These are phyloP conservation scores for Colletotrichum higginsianum DNA, from an alignment of 2,329 filamentous ascomycete species.

Conservation along the genomic window DNA sequence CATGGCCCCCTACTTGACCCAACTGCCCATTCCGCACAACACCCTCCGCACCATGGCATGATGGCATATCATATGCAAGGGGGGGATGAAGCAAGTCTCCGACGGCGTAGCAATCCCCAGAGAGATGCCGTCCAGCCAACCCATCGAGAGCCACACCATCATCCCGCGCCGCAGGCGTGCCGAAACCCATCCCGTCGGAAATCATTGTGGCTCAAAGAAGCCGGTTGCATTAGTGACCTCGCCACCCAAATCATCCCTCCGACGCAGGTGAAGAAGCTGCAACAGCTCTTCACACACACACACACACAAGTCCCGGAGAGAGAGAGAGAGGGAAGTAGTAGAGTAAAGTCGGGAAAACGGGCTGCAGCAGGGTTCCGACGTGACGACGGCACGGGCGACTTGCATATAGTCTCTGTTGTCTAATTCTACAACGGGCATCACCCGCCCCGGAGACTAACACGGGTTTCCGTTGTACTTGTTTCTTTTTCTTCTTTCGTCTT, in stretches of 20 bases:
- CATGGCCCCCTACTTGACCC: no score
- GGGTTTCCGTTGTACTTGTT: neutral
- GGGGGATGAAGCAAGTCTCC: neutral
- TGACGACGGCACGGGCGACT: no score
- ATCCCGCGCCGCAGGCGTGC: neutral
- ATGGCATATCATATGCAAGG: no score
- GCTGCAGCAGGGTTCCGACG: neutral
- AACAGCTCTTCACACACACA: constrained; percentile 2
- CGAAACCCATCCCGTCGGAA: constrained; percentile 5
- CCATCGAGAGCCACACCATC: neutral
- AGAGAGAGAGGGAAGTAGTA: no score
- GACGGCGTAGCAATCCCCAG: neutral
- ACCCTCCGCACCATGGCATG: no score
- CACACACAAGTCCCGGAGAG: no score
- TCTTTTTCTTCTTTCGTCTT: neutral
- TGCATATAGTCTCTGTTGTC: no score
- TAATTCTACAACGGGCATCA: no score
- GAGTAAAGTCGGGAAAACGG: no score
- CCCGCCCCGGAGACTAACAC: no score
- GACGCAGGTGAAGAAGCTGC: neutral
- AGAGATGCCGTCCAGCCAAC: no score
- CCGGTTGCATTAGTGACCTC: constrained; percentile 4
- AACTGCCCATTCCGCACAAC: no score
- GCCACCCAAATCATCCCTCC: neutral
- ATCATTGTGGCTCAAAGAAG: constrained; percentile 6